Evolutionary conservation across 2,329 filamentous ascomycete species (phyloP).

Genomic region (Colletotrichum chrysophilum): DNA sequence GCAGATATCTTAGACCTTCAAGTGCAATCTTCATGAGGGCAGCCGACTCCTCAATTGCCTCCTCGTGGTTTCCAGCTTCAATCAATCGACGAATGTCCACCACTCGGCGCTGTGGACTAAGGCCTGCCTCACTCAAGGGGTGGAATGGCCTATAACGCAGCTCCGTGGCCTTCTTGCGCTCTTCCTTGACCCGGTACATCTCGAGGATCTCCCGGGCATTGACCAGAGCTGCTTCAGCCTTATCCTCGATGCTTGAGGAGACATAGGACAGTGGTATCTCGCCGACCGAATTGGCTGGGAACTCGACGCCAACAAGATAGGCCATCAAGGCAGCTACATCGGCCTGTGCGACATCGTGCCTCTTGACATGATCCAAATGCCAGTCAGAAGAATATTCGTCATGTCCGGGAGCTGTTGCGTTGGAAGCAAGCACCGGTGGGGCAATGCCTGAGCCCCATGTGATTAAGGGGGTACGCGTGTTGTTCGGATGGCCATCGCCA

Average conservation of each 20-base stretch:
- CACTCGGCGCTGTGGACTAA: conserved; percentile 71
- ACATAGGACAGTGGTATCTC: conserved; percentile 87
- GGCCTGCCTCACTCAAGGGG: conserved; percentile 67
- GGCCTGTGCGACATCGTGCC: conserved; percentile 92
- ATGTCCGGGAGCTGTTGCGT: conserved; percentile 74
- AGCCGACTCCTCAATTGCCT: conserved; percentile 80
- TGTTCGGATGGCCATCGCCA: conserved; percentile 96
- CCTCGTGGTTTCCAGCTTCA: conserved; percentile 66
- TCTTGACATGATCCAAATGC: conserved; percentile 78
- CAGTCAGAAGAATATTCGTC: conserved; percentile 93
- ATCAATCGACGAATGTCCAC: conserved; percentile 73
- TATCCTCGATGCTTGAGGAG: conserved; percentile 72
- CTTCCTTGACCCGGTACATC: conserved; percentile 95
- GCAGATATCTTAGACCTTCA: conserved; percentile 87
- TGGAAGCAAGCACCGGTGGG: conserved; percentile 65
- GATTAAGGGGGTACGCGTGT: conserved; percentile 91
- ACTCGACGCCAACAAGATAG: conserved; percentile 85
- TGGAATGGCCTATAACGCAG: conserved; percentile 80
- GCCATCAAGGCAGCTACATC: conserved; percentile 97
- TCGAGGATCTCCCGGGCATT: conserved; percentile 90
- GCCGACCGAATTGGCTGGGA: conserved; percentile 95
- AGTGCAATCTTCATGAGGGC: conserved; percentile 79
- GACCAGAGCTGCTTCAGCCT: conserved; percentile 82
- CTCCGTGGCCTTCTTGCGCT: conserved; percentile 76
- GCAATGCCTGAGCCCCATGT: conserved; percentile 93